phyloP scores from a whole-genome alignment of 352 stramenopile species.

The Globisporangium apiculatum region DNA sequence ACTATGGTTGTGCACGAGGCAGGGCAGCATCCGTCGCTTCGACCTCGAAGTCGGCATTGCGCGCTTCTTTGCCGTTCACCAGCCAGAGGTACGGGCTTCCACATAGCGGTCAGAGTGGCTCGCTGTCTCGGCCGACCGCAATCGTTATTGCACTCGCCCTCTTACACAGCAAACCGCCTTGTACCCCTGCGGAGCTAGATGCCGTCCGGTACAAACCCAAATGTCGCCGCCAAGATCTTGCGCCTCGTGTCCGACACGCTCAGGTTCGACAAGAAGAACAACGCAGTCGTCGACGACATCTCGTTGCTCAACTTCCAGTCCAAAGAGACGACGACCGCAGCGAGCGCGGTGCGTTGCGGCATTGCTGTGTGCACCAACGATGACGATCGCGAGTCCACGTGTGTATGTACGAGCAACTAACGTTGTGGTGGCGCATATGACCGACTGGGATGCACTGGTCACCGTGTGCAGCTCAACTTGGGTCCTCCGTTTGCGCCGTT shows the following conservation, averaged over 20 bases:
- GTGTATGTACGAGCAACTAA: background rate
- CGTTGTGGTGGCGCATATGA: too few species aligned
- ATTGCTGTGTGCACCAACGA: too few species aligned
- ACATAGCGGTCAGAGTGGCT: background rate
- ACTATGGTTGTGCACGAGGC: background rate
- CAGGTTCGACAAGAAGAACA: constrained; percentile 58
- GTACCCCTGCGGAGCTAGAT: constrained; percentile 23
- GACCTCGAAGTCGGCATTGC: constrained; percentile 74
- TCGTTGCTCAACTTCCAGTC: constrained; percentile 65
- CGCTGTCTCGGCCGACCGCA: too few species aligned
- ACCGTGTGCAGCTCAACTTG: constrained; percentile 37
- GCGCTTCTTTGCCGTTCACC: constrained; percentile 61
- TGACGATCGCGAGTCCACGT: too few species aligned
- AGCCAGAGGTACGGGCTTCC: constrained; percentile 32
- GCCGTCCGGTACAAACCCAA: constrained; percentile 46
- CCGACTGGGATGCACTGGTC: too few species aligned
- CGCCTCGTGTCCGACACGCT: constrained; percentile 69
- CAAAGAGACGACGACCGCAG: constrained; percentile 37
- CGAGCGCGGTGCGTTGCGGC: constrained; percentile 30
- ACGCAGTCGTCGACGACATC: constrained; percentile 51
- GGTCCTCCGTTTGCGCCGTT: constrained; percentile 61
- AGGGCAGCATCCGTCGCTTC: constrained; percentile 65
- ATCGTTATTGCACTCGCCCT: too few species aligned
- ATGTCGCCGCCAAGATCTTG: constrained; percentile 59
- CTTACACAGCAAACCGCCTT: too few species aligned